Percentiles rank a stretch among this genome's conserved stretches.
phyloP scores from a whole-genome alignment of 345 rosid genomes.

The Triadica sebifera region DNA sequence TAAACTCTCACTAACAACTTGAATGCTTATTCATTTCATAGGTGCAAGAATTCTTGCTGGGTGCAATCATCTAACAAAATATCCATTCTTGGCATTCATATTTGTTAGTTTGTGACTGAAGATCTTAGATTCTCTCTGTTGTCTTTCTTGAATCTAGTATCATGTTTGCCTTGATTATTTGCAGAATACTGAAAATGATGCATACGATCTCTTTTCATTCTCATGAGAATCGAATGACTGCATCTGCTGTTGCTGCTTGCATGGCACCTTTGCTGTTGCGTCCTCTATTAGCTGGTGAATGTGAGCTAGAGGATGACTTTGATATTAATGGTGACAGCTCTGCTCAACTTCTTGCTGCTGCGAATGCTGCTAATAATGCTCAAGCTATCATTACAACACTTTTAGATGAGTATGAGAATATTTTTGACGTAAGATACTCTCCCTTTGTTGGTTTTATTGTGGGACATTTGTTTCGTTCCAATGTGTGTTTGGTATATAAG shows the following conservation, averaged over 20 bases:
- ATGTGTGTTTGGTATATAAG: not conserved
- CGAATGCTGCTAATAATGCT: slow-evolving; percentile 95
- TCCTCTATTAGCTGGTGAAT: slow-evolving; percentile 92
- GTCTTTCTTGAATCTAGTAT: slow-evolving; percentile 18
- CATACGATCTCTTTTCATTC: slow-evolving; percentile 73
- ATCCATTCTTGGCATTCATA: not conserved
- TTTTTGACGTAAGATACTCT: slow-evolving; percentile 76
- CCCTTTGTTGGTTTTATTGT: slow-evolving; percentile 13
- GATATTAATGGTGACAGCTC: slow-evolving; percentile 82
- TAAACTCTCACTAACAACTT: not conserved
- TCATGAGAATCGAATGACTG: slow-evolving; percentile 87
- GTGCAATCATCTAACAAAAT: not conserved
- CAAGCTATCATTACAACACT: slow-evolving; percentile 82
- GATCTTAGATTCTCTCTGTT: slow-evolving; percentile 14
- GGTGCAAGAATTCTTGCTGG: not conserved
- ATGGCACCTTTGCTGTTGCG: slow-evolving; percentile 98
- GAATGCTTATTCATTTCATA: not conserved
- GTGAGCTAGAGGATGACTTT: slow-evolving; percentile 90
- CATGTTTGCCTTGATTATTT: slow-evolving; percentile 23
- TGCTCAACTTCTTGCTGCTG: slow-evolving; percentile 99
- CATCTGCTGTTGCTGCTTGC: slow-evolving; percentile 99
- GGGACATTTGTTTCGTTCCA: slow-evolving; percentile 8
- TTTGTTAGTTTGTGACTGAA: slow-evolving; percentile 13
- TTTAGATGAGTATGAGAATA: slow-evolving; percentile 79
- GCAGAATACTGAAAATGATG: slow-evolving; percentile 96